Base-by-base conservation (phyloP, 768 basidiomycete species). In the Phaeolepiota aurea region DNA sequence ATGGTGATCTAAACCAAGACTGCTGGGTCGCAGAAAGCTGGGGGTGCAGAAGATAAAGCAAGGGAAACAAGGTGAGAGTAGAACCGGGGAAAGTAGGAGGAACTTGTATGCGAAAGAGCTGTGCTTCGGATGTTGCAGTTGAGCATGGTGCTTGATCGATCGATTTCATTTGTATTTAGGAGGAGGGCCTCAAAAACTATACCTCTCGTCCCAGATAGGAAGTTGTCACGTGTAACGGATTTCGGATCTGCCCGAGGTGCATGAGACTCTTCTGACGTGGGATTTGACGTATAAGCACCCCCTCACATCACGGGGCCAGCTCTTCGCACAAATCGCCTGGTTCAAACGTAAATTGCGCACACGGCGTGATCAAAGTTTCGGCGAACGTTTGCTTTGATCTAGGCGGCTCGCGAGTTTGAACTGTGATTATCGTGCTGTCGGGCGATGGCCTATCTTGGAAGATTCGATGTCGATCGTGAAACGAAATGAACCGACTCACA, bases 121-220 rank as follows among this genome's bases (percentile, higher is more conserved):
- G 41, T 44, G 42, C 48, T 44, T 48, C 31, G 42, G 54, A 35
- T 20, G 20, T 20, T 39, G 53, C n/a, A n/a, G 55, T 50, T 38
- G 37, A 45, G 43, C 48, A 46, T 51, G 42, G 40, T 40, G 46
- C 38, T 41, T 55, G 61, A 68, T 65, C 63, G 63, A 65, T 64
- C 57, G 53, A 49, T 55, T 13, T 44, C 40, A 45, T 42, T 48
- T 47, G 53, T 48, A 53, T 56, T 57, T 51, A 43, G 57, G 57
- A 49, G 48, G 47, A 47, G 32, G 18, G 33, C 37, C 34, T 33
- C 47, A 42, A 54, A 44, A 64, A 63, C 57, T 52, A 43, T 45
- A 47, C 34, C 39, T 34, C 32, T 50, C 38, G 44, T 49, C 61
- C 60, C 20, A 50, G 48, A 54, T 52, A 57, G 60, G 61, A 57